These are phyloP conservation scores for Wickerhamomyces canadensis DNA, from an alignment of 805 yeast genomes.

Conservation along the genomic window DNA sequence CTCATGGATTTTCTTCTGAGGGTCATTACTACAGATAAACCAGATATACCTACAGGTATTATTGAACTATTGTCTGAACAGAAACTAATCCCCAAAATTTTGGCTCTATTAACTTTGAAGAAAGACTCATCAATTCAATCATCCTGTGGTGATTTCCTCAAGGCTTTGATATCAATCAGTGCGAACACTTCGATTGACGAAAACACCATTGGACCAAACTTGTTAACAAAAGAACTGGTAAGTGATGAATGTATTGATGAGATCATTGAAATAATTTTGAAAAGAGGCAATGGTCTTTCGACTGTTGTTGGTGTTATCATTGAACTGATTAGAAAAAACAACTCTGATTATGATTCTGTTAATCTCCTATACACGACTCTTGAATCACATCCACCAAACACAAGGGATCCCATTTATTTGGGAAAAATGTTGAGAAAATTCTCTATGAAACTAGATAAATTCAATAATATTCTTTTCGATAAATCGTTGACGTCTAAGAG, in stretches of 20 bases:
- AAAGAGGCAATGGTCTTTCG: slow-evolving; percentile 71
- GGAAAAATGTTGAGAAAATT: slow-evolving; percentile 77
- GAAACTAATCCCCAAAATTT: slow-evolving; percentile 58
- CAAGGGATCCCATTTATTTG: slow-evolving; percentile 84
- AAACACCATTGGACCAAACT: slow-evolving; percentile 92
- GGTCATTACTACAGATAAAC: slow-evolving; percentile 87
- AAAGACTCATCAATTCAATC: slow-evolving; percentile 65
- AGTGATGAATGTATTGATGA: slow-evolving; percentile 55
- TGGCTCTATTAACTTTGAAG: slow-evolving; percentile 62
- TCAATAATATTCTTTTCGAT: slow-evolving; percentile 42
- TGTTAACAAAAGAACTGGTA: slow-evolving; percentile 80
- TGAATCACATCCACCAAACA: slow-evolving; percentile 82
- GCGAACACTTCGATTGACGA: slow-evolving; percentile 78
- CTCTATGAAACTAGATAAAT: slow-evolving; percentile 52
- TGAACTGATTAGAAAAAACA: slow-evolving; percentile 90
- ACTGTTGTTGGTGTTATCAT: slow-evolving; percentile 91
- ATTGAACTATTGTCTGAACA: slow-evolving; percentile 75
- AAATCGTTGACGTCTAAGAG: slow-evolving; percentile 19
- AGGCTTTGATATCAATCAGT: slow-evolving; percentile 90
- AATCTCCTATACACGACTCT: slow-evolving; percentile 70
- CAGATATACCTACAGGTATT: slow-evolving; percentile 83
- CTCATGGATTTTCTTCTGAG: slow-evolving; percentile 86
- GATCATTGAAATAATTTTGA: slow-evolving; percentile 66
- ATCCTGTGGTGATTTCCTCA: slow-evolving; percentile 90
- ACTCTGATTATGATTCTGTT: slow-evolving; percentile 88